Percentiles rank a stretch among this genome's conserved stretches.
Evolutionary conservation across 768 basidiomycete genomes (phyloP).

Genomic region (Leccinum broughii): DNA sequence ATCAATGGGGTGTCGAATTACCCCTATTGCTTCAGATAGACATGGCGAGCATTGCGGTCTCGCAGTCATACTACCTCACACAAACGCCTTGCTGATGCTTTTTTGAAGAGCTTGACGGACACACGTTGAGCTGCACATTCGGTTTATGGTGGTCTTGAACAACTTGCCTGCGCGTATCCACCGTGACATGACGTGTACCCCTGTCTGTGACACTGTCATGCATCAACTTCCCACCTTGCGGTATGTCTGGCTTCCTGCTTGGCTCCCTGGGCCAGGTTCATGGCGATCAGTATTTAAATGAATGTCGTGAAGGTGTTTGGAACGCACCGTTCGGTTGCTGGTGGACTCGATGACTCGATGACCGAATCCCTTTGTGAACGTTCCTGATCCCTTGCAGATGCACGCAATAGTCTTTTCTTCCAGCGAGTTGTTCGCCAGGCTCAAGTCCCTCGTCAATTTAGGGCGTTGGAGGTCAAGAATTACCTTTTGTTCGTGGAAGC

Average conservation of each 20-base stretch:
- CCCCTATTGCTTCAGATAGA: constrained; percentile 9
- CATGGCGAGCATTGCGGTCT: constrained; percentile 7
- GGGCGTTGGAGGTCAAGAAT: neutral
- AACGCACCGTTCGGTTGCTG: constrained; percentile 4
- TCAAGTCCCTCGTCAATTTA: neutral
- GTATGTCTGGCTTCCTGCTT: neutral
- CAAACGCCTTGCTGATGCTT: constrained; percentile 21
- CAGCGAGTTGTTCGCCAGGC: constrained; percentile 1
- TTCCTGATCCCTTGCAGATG: neutral
- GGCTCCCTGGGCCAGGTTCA: neutral
- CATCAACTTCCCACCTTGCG: neutral
- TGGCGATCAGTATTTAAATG: neutral
- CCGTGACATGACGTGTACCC: constrained; percentile 30
- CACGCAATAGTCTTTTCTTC: neutral
- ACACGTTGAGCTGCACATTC: constrained; percentile 32
- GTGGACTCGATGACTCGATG: neutral
- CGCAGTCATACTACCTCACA: constrained; percentile 28
- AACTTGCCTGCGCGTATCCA: constrained; percentile 29
- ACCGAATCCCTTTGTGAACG: neutral
- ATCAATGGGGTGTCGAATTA: constrained; percentile 1
- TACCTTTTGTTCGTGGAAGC: constrained; percentile 6
- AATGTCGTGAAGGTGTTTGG: neutral
- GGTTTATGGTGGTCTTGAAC: constrained; percentile 28
- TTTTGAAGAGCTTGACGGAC: constrained; percentile 26
- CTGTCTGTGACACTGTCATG: constrained; percentile 33